These are phyloP conservation scores for Boletus pseudo-olivaceus DNA, from an alignment of 768 basidiomycete species.

Conservation along the genomic window DNA sequence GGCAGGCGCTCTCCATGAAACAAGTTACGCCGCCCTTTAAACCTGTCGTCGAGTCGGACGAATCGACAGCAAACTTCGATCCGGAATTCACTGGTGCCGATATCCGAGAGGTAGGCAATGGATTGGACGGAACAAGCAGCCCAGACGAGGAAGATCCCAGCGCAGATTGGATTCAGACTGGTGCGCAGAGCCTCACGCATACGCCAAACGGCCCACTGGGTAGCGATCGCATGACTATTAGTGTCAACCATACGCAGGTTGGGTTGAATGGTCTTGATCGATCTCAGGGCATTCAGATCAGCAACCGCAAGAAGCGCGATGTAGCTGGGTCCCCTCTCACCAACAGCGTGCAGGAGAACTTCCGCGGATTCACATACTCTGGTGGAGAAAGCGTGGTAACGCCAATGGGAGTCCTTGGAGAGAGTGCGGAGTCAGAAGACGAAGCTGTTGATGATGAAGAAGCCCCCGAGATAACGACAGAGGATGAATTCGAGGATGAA, in stretches of 20 bases:
- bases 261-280: constrained; percentile 18
- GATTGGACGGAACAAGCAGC: constrained; percentile 41
- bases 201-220: constrained; percentile 79
- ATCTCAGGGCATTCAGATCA: constrained; percentile 48
- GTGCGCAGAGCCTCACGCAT: constrained; percentile 38
- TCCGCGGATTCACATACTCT: constrained; percentile 89
- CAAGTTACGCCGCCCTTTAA: constrained; percentile 97
- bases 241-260: constrained; percentile 9
- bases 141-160: constrained; percentile 65
- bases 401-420: constrained; percentile 39
- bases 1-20: constrained; percentile 80
- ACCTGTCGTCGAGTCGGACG: constrained; percentile 95
- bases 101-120: constrained; percentile 65
- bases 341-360: constrained; percentile 93
- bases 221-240: constrained; percentile 40
- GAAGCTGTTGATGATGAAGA: constrained; percentile 52
- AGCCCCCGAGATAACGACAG: constrained; percentile 49
- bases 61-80: constrained; percentile 97
- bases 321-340: constrained; percentile 69
- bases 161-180: constrained; percentile 49
- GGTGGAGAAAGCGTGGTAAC: constrained; percentile 65
- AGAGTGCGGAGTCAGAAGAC: constrained; percentile 32
- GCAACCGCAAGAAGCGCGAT: constrained; percentile 42
- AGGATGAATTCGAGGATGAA: constrained; percentile 75
- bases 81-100: constrained; percentile 96